Percentiles rank a stretch among this genome's conserved stretches.
These are phyloP conservation scores for Phragmites australis DNA, from an alignment of 176 grass and related monocot genomes.

Conservation along the genomic window DNA sequence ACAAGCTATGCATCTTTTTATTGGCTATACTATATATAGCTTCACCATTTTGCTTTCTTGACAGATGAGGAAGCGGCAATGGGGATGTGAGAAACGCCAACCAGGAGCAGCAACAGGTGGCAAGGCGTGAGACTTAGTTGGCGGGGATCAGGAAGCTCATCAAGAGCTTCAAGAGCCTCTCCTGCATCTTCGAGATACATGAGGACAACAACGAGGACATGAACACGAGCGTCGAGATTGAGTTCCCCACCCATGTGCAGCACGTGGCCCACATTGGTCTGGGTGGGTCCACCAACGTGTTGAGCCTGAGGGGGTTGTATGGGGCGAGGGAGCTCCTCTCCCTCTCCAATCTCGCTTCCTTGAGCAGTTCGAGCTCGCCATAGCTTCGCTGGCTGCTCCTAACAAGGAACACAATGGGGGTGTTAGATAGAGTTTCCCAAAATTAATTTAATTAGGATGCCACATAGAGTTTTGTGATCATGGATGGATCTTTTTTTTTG, in stretches of 20 bases:
- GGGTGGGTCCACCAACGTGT: conserved; percentile 48
- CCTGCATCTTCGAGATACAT: conserved; percentile 59
- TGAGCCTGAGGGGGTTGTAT: conserved; percentile 34
- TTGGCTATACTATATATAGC: not conserved
- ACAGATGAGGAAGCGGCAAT: not conserved
- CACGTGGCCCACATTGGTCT: conserved; percentile 75
- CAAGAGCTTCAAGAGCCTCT: conserved; percentile 74
- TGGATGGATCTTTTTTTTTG: not conserved
- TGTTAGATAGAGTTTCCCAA: not conserved
- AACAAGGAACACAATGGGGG: not conserved
- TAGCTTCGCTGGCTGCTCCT: conserved; percentile 37
- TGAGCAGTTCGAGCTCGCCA: conserved; percentile 59
- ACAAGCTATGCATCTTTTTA: not conserved
- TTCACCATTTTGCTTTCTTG: not conserved
- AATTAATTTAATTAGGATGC: conserved; percentile 5
- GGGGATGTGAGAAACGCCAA: not conserved
- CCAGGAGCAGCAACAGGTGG: conserved; percentile 1
- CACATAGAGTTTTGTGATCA: not conserved
- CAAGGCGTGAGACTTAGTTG: conserved; percentile 50
- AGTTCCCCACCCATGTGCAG: conserved; percentile 68
- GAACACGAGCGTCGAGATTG: conserved; percentile 55
- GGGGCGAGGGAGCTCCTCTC: conserved; percentile 56
- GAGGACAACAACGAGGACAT: conserved; percentile 36
- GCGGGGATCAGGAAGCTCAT: conserved; percentile 69
- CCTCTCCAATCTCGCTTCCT: conserved; percentile 48